Evolutionary conservation across 768 basidiomycete genomes (phyloP).

Genomic region (Suillus subluteus): DNA sequence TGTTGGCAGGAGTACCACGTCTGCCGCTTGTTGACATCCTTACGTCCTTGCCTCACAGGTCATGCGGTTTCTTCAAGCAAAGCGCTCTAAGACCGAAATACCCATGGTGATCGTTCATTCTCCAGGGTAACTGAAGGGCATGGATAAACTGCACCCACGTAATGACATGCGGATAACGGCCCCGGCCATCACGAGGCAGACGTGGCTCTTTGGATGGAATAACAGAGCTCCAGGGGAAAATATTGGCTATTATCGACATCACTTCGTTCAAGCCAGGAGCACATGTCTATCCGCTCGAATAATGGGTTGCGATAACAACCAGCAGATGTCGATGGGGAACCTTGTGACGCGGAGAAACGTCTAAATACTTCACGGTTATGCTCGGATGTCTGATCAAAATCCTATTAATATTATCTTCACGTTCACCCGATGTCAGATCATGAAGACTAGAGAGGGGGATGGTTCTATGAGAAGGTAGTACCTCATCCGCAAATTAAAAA

Average conservation of each 20-base stretch:
- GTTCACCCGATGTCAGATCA: background rate
- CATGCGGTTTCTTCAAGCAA: background rate
- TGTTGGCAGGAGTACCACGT: background rate
- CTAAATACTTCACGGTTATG: background rate
- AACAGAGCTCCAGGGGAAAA: background rate
- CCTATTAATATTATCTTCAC: background rate
- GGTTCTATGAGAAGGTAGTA: conserved; percentile 77
- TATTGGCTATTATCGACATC: background rate
- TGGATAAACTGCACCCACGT: background rate
- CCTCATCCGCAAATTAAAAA: conserved; percentile 80
- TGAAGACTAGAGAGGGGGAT: background rate
- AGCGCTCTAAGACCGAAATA: background rate
- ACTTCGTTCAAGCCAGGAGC: background rate
- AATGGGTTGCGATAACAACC: background rate
- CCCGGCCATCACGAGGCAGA: background rate
- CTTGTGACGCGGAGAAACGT: background rate
- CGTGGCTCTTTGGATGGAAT: background rate
- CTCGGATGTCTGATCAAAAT: background rate
- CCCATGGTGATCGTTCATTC: background rate
- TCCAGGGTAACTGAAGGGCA: background rate
- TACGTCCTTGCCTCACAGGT: background rate
- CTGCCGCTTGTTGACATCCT: background rate
- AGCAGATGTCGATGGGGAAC: background rate
- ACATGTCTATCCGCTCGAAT: background rate
- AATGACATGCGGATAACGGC: background rate